phyloP scores from a whole-genome alignment of 257 asterid species.

The Solanum paucissectum region DNA sequence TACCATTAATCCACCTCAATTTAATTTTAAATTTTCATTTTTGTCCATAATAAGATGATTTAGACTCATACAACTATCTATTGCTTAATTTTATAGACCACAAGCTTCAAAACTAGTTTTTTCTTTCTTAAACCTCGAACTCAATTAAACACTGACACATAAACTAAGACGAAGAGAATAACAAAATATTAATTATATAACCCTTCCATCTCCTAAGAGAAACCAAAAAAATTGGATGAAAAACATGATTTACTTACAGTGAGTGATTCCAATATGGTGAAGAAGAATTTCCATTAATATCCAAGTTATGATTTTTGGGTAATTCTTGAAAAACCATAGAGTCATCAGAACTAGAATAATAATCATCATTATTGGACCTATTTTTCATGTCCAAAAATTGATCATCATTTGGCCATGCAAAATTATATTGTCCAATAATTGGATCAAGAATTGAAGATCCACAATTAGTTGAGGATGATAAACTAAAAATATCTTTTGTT shows the following conservation, averaged over 20 bases:
- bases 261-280: slow-evolving; percentile 34
- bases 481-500: slow-evolving; percentile 28
- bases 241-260: slow-evolving; percentile 31
- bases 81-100: neutral
- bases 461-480: slow-evolving; percentile 29
- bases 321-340: slow-evolving; percentile 24
- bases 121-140: neutral
- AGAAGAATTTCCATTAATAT: slow-evolving; percentile 4
- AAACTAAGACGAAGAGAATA: neutral
- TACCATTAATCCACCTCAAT: neutral
- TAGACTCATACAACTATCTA: neutral
- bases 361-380: slow-evolving; percentile 12
- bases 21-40: neutral
- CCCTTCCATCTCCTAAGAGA: neutral
- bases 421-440: slow-evolving; percentile 8
- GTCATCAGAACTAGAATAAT: slow-evolving; percentile 26
- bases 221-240: neutral
- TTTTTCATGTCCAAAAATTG: slow-evolving; percentile 18
- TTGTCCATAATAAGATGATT: neutral
- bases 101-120: neutral
- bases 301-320: slow-evolving; percentile 13
- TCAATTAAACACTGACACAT: neutral
- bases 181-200: too few relatives aligned
- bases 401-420: slow-evolving; percentile 28
- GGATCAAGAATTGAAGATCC: slow-evolving; percentile 27